Evolutionary conservation across 352 stramenopile species (phyloP), one percentile per base, ranked within the genome.

Genomic region (Pythium vanterpoolii): DNA sequence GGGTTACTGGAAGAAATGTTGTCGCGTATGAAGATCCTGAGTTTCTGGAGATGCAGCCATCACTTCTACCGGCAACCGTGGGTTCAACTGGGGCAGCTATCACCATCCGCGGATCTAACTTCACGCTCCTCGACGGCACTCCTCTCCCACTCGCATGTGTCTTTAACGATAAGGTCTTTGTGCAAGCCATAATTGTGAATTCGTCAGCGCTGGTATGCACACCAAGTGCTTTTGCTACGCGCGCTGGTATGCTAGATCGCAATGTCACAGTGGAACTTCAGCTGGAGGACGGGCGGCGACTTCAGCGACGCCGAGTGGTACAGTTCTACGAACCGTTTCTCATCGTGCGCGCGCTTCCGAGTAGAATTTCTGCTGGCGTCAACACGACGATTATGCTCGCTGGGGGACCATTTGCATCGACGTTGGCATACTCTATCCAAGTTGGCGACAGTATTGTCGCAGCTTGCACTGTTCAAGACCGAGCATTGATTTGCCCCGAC

Each of bases 121-220:
- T 68, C 23, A 34, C 24, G 23, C 24, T 59, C 0, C 7, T 18
- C 11, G 39, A 51, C 26, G 33, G 31, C 11, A 42, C 28, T 28
- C 21, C 36, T 10, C 30, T 68, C 2, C 52, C 60, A 46, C 26
- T 68, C 23, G n/a, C 50, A 27, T 68, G 60, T 19, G 45, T 58
- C 8, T 62, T 62, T 31, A 53, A 48, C 38, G 11, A 44, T 19
- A 42, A 42, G 4, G 23, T 38, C 34, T 31, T 51, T 23, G 43
- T 44, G 1, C 24, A 19, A 44, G 59, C 50, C 4, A 27, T n/a
- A 13, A 26, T 66, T 16, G 33, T 48, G 3, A 56, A 48, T 38
- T 28, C 39, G 18, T 36, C 43, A 24, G 26, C 8, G 2, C 16
- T 59, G 47, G 3, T 31, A 16, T 65, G 57, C 42, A 27, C 26